phyloP scores from a whole-genome alignment of 1,284 basidiomycete species.

The Bjerkandera adusta region DNA sequence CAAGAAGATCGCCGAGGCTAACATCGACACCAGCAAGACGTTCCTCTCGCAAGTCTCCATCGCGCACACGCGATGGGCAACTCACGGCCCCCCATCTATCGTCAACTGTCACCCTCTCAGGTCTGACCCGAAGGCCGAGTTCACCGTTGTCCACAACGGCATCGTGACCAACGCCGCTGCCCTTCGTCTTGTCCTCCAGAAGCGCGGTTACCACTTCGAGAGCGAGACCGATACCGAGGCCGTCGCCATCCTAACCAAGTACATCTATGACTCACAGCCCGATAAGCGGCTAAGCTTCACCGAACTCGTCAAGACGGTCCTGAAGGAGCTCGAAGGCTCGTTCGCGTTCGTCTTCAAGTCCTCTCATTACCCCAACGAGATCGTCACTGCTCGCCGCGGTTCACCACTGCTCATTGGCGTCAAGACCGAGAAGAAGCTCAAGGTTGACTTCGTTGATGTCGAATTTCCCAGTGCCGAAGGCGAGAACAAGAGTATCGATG shows the following conservation, averaged over 20 bases:
- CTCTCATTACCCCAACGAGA: slow-evolving; percentile 92
- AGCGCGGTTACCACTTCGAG: slow-evolving; percentile 93
- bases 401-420: slow-evolving; percentile 97
- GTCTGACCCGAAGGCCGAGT: slow-evolving; percentile 82
- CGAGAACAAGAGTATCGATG: slow-evolving; percentile 54
- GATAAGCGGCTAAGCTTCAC: slow-evolving; percentile 91
- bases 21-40: slow-evolving; percentile 78
- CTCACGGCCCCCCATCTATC: slow-evolving; percentile 90
- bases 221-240: slow-evolving; percentile 99
- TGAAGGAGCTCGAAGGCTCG: slow-evolving; percentile 98
- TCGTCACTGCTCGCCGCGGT: slow-evolving; percentile 94
- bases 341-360: slow-evolving; percentile 99
- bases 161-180: slow-evolving; percentile 96
- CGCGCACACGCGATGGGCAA: slow-evolving; percentile 99
- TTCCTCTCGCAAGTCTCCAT: slow-evolving; percentile 93
- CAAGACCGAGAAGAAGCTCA: slow-evolving; percentile 99
- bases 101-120: slow-evolving; percentile 96
- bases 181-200: slow-evolving; percentile 91
- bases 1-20: slow-evolving; percentile 84
- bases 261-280: slow-evolving; percentile 93
- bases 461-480: slow-evolving; percentile 81
- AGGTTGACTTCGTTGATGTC: slow-evolving; percentile 99
- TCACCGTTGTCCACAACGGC: slow-evolving; percentile 97
- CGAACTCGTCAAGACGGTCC: slow-evolving; percentile 89
- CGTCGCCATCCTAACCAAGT: slow-evolving; percentile 95